Conservation (phyloP, 73 alveolate genomes). For the Uronychia setigera region DNA sequence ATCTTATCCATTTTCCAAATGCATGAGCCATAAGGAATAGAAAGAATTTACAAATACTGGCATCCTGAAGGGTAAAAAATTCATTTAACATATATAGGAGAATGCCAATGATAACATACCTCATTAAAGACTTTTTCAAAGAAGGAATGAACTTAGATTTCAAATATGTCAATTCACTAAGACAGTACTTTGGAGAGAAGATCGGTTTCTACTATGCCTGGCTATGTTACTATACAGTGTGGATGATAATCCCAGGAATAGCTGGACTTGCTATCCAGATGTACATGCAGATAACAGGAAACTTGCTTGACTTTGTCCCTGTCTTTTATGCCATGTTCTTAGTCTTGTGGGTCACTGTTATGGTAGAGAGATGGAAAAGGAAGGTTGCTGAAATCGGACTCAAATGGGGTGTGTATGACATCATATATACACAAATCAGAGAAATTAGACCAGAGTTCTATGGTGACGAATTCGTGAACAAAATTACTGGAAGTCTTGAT, state of each 20-base stretch:
- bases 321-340: constrained; percentile 30
- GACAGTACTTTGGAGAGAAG: constrained; percentile 80
- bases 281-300: constrained; percentile 5
- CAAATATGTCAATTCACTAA: constrained; percentile 40
- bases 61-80: constrained; percentile 14
- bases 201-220: constrained; percentile 86
- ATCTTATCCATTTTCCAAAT: constrained; percentile 19
- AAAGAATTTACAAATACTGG: constrained; percentile 19
- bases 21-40: constrained; percentile 40
- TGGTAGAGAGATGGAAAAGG: constrained; percentile 54
- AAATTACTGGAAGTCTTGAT: constrained; percentile 9
- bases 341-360: constrained; percentile 39
- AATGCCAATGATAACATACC: neutral
- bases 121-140: constrained; percentile 14
- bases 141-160: constrained; percentile 40
- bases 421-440: neutral
- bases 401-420: constrained; percentile 47
- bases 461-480: constrained; percentile 45
- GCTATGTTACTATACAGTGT: constrained; percentile 73
- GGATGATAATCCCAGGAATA: constrained; percentile 78
- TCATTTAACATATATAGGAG: neutral
- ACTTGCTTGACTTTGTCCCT: neutral
- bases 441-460: constrained; percentile 36
- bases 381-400: constrained; percentile 46
- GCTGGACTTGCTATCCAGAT: constrained; percentile 60